phyloP scores from a whole-genome alignment of 1,284 basidiomycete genomes.

The Cutaneotrichosporon sp. region DNA sequence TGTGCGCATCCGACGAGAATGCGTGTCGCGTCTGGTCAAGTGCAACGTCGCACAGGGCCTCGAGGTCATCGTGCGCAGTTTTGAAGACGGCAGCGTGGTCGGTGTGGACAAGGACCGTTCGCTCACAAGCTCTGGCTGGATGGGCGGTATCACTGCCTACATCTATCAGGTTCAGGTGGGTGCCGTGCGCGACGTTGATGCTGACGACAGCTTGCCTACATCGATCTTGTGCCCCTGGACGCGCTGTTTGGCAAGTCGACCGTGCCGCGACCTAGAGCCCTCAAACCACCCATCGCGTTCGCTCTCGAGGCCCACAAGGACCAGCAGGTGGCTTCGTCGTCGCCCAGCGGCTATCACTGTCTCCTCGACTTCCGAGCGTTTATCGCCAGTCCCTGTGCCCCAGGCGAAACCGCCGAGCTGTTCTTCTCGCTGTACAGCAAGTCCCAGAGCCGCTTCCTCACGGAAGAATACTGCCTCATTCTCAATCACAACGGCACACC shows the following conservation, averaged over 20 bases:
- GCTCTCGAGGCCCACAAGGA: slow-evolving; percentile 1
- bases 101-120: slow-evolving; percentile 71
- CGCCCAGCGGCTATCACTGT: slow-evolving; percentile 63
- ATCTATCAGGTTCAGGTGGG: slow-evolving; percentile 56
- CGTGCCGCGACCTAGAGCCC: slow-evolving; percentile 8
- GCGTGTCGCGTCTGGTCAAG: slow-evolving; percentile 78
- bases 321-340: not conserved
- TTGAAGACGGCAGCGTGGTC: slow-evolving; percentile 80
- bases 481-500: slow-evolving; percentile 88
- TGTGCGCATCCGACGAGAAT: slow-evolving; percentile 71
- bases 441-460: slow-evolving; percentile 73
- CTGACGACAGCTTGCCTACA: slow-evolving; percentile 60
- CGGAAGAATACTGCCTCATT: slow-evolving; percentile 86
- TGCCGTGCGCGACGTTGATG: not conserved
- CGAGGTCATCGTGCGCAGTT: slow-evolving; percentile 92
- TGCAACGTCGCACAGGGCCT: slow-evolving; percentile 88
- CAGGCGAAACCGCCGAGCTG: slow-evolving; percentile 86
- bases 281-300: slow-evolving; percentile 10
- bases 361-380: slow-evolving; percentile 86
- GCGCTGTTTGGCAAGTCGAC: slow-evolving; percentile 29
- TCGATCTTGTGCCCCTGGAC: slow-evolving; percentile 55
- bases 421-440: slow-evolving; percentile 91
- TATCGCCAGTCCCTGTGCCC: slow-evolving; percentile 78
- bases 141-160: slow-evolving; percentile 63
- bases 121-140: slow-evolving; percentile 70